Evolutionary conservation across 1,284 basidiomycete genomes (phyloP).

Genomic region (Cerrena zonata): DNA sequence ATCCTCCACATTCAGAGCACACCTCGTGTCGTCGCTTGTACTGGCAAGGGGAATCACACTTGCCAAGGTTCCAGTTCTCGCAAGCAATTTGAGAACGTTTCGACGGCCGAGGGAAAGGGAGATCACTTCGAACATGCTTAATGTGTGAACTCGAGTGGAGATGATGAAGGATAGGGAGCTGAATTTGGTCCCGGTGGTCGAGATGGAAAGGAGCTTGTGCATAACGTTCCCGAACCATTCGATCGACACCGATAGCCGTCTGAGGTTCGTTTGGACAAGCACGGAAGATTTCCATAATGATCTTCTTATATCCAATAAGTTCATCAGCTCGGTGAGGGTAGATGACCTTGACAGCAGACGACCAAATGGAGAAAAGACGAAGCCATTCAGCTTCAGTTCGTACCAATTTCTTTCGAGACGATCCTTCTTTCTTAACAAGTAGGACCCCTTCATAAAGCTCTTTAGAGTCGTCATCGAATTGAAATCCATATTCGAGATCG

Average conservation of each 20-base stretch:
- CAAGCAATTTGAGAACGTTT: neutral
- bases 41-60: neutral
- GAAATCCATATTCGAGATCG: constrained; percentile 9
- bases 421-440: constrained; percentile 16
- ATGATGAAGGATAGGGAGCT: neutral
- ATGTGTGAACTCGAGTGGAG: neutral
- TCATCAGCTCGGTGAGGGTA: constrained; percentile 26
- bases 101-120: constrained; percentile 1
- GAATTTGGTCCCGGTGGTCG: neutral
- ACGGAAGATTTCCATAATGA: constrained; percentile 15
- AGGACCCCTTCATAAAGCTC: constrained; percentile 16
- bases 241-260: neutral
- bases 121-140: neutral
- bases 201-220: neutral
- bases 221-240: neutral
- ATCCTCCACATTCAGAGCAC: neutral
- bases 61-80: neutral
- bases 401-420: constrained; percentile 6
- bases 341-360: constrained; percentile 18
- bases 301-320: constrained; percentile 20
- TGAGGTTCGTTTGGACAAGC: neutral
- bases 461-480: constrained; percentile 16
- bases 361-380: constrained; percentile 18
- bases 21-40: neutral
- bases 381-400: constrained; percentile 22